phyloP scores from a whole-genome alignment of 106 monocot genomes.

The Platanthera zijinensis region DNA sequence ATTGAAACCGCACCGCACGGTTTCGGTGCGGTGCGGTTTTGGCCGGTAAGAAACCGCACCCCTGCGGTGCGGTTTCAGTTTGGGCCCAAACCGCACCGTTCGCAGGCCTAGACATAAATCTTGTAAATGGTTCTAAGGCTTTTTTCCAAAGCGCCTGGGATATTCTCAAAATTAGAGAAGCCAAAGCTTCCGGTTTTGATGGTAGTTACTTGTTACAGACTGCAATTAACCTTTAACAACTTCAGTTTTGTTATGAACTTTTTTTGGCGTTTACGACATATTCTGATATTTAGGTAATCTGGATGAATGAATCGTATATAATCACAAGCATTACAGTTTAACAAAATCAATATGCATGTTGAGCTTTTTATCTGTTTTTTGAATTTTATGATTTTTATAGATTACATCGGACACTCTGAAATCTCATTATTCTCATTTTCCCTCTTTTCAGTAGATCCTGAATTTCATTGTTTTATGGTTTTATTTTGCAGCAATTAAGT shows the following conservation, averaged over 20 bases:
- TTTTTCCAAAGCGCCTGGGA: background rate
- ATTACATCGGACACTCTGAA: background rate
- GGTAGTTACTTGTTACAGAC: background rate
- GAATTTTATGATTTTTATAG: background rate
- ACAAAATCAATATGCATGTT: background rate
- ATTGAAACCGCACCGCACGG: too few species aligned
- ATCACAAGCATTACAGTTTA: background rate
- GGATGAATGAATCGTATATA: background rate
- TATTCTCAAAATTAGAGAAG: background rate
- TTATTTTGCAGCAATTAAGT: constrained; percentile 18
- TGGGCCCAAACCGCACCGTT: too few species aligned
- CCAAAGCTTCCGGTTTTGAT: background rate
- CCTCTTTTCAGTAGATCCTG: background rate
- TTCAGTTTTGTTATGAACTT: background rate
- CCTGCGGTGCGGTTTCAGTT: too few species aligned
- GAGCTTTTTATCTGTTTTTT: background rate
- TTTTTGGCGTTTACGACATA: background rate
- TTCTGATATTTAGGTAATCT: background rate
- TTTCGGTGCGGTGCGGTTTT: too few species aligned
- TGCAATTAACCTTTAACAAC: background rate
- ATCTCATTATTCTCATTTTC: background rate
- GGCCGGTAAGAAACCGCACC: too few species aligned
- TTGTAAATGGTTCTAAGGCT: background rate
- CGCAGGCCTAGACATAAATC: too few species aligned
- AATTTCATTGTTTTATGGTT: background rate